Percentiles rank a stretch among this genome's conserved stretches.
These are phyloP conservation scores for Pythium sukuiense DNA, from an alignment of 352 stramenopile species.

Conservation along the genomic window DNA sequence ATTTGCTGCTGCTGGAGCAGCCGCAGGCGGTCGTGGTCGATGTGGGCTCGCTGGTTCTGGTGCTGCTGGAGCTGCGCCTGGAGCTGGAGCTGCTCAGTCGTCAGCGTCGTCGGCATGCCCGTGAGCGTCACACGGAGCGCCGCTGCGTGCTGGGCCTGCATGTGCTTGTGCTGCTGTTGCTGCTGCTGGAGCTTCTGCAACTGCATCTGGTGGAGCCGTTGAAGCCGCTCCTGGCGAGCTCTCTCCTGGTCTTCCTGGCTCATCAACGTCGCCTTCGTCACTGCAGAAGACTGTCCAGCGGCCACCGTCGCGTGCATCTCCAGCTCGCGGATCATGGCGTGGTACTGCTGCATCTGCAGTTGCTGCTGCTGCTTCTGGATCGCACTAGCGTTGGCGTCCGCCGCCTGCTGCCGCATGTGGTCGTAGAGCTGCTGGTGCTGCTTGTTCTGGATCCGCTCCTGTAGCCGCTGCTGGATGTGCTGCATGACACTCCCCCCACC, in stretches of 20 bases:
- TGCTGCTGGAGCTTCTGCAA: conserved; percentile 38
- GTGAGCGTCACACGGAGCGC: conserved; percentile 31
- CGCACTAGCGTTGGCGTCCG: conserved; percentile 2
- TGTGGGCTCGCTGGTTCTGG: conserved; percentile 37
- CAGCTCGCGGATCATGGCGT: conserved; percentile 44
- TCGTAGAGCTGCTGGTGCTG: conserved; percentile 22
- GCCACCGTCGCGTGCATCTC: conserved; percentile 34
- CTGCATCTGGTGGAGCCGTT: conserved; percentile 54
- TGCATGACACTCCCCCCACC: conserved; percentile 33
- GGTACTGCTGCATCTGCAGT: conserved; percentile 33
- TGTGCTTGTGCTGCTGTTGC: conserved; percentile 29
- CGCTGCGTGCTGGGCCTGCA: conserved; percentile 19
- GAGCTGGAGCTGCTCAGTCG: conserved; percentile 14
- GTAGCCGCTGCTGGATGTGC: conserved; percentile 41
- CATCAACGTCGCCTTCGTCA: background rate
- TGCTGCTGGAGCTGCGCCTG: conserved; percentile 40
- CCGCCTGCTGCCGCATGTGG: conserved; percentile 19
- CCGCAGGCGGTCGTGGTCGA: conserved; percentile 50
- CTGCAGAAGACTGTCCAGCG: conserved; percentile 1
- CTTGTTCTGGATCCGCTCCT: conserved; percentile 37
- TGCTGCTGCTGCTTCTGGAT: conserved; percentile 26
- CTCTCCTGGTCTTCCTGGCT: conserved; percentile 47
- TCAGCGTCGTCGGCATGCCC: conserved; percentile 24
- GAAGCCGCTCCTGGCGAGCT: conserved; percentile 44
- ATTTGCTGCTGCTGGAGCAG: conserved; percentile 41